Percentiles rank a stretch among this genome's conserved stretches.
These are phyloP conservation scores for Ustilago esculenta DNA, from an alignment of 1,284 basidiomycete genomes.

Conservation along the genomic window DNA sequence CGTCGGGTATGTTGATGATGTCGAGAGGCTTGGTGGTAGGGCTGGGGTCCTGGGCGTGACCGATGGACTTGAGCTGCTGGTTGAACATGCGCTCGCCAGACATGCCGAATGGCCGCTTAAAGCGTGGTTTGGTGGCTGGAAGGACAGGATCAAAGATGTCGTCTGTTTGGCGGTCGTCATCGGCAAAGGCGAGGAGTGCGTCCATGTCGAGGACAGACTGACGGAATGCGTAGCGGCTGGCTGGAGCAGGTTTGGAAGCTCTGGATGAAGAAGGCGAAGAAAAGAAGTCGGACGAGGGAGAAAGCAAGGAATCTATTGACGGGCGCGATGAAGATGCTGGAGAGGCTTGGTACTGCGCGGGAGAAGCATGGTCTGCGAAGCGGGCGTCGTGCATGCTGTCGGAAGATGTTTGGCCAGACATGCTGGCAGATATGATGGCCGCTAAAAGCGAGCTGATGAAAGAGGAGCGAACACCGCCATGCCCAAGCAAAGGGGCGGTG, in stretches of 20 bases:
- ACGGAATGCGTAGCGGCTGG: constrained; percentile 13
- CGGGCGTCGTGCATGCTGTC: constrained; percentile 11
- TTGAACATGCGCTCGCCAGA: constrained; percentile 33
- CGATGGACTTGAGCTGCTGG: constrained; percentile 40
- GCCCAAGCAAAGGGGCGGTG: neutral
- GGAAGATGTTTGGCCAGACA: neutral
- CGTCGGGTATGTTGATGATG: constrained; percentile 23
- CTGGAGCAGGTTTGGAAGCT: constrained; percentile 3
- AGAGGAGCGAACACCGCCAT: constrained; percentile 18
- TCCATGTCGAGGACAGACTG: constrained; percentile 44
- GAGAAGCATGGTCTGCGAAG: too few species aligned
- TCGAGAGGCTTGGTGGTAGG: constrained; percentile 28
- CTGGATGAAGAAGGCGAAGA: constrained; percentile 20
- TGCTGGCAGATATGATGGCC: constrained; percentile 3
- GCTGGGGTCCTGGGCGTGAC: constrained; percentile 34
- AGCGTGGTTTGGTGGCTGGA: constrained; percentile 22
- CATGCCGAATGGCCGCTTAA: constrained; percentile 40
- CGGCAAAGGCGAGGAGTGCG: constrained; percentile 28
- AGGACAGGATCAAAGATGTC: constrained; percentile 10
- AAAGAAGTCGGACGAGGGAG: constrained; percentile 3
- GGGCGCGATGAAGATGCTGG: constrained; percentile 24
- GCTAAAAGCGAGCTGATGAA: constrained; percentile 12
- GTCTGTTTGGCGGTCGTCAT: constrained; percentile 9
- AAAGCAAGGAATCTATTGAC: constrained; percentile 7
- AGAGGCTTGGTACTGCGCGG: too few species aligned